Percentiles rank a stretch among this genome's conserved stretches.
phyloP scores from a whole-genome alignment of 768 basidiomycete species.

The Tulasnella sp. region DNA sequence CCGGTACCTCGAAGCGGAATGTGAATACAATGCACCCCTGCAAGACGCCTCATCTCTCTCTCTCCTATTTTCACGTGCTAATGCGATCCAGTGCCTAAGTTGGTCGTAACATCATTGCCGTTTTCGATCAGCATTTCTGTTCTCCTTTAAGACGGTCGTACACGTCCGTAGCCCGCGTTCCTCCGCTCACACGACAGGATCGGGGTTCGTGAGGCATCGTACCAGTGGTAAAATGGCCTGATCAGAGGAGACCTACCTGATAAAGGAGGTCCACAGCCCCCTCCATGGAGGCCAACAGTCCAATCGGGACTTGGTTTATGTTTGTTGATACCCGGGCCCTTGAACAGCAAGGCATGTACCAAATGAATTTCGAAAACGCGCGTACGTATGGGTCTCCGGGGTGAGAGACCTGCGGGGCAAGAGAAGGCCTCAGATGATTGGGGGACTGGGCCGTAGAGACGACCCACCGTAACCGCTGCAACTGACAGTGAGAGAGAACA shows the following conservation, averaged over 20 bases:
- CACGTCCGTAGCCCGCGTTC: neutral
- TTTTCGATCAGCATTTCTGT: neutral
- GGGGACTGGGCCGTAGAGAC: neutral
- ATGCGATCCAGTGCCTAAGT: neutral
- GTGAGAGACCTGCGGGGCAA: neutral
- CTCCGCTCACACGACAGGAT: neutral
- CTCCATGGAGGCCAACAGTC: neutral
- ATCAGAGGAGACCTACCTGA: neutral
- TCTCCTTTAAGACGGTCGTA: neutral
- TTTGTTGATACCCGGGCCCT: neutral
- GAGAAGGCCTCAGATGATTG: neutral
- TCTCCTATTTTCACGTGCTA: slow-evolving; percentile 4
- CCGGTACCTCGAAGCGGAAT: slow-evolving; percentile 3
- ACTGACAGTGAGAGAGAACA: neutral
- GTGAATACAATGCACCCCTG: neutral
- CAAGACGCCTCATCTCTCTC: neutral
- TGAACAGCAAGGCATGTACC: neutral
- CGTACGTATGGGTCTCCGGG: neutral
- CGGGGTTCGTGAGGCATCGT: neutral
- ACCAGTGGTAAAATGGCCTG: slow-evolving; percentile 2
- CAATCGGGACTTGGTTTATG: neutral
- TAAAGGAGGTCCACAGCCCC: neutral
- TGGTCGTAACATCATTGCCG: neutral
- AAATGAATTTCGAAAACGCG: neutral
- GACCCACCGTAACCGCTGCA: neutral